phyloP scores from a whole-genome alignment of 257 asterid species.

The Salvia hispanica region DNA sequence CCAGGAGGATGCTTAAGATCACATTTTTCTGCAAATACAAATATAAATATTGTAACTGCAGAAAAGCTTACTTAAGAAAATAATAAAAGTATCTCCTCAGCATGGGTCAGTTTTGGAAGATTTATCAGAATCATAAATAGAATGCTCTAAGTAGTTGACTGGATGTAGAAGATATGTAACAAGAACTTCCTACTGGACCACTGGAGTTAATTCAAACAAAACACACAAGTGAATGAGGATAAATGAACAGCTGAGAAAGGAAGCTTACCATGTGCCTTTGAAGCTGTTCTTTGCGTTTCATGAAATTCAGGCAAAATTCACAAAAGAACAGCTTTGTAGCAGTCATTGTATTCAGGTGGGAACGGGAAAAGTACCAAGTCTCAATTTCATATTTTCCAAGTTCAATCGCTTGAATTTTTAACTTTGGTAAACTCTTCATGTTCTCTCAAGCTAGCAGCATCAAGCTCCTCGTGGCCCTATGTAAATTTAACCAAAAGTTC shows the following conservation, averaged over 20 bases:
- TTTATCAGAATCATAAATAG: background rate
- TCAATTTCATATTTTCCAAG: constrained; percentile 97
- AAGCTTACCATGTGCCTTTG: constrained; percentile 90
- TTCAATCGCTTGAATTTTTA: constrained; percentile 80
- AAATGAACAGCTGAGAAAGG: constrained; percentile 9
- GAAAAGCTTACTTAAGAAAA: background rate
- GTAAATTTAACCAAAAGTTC: constrained; percentile 20
- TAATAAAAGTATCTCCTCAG: background rate
- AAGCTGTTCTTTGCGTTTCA: constrained; percentile 87
- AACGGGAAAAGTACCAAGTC: constrained; percentile 98
- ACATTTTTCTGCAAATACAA: constrained; percentile 67
- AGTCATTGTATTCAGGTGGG: constrained; percentile 91
- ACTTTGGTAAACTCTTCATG: constrained; percentile 97
- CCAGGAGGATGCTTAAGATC: constrained; percentile 98
- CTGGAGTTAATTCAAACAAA: constrained; percentile 13
- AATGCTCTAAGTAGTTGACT: constrained; percentile 2
- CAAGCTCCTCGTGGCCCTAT: constrained; percentile 99
- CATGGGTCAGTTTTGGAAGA: background rate
- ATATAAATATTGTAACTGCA: background rate
- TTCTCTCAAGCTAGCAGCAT: constrained; percentile 96
- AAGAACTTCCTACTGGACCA: constrained; percentile 1
- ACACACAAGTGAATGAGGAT: constrained; percentile 9
- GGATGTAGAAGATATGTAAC: background rate
- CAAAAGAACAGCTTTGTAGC: constrained; percentile 80
- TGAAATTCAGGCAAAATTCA: constrained; percentile 86